Evolutionary conservation across 2,329 filamentous ascomycete genomes (phyloP).

Genomic region (Cercospora zeina): DNA sequence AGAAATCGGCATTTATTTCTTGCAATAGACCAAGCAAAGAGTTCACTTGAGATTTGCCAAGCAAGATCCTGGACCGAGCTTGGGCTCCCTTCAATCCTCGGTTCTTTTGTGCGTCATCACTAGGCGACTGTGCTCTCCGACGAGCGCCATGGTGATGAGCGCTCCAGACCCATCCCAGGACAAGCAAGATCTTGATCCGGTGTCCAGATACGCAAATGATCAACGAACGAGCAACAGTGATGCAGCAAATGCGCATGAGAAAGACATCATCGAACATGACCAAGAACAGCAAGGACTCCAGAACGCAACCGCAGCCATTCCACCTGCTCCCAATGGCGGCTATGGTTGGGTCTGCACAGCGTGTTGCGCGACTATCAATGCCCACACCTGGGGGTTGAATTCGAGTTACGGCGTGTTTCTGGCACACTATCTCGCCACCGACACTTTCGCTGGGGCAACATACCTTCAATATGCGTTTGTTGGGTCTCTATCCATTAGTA

Average conservation of each 20-base stretch:
- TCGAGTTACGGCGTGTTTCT: slow-evolving; percentile 69
- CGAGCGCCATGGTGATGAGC: neutral
- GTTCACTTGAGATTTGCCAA: slow-evolving; percentile 14
- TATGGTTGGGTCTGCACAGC: slow-evolving; percentile 60
- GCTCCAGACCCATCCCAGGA: slow-evolving; percentile 2
- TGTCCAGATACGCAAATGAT: neutral
- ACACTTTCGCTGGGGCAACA: slow-evolving; percentile 63
- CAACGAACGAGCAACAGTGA: neutral
- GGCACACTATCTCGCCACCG: slow-evolving; percentile 68
- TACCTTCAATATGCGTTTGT: slow-evolving; percentile 73
- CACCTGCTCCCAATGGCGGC: slow-evolving; percentile 52
- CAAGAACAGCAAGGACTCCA: neutral
- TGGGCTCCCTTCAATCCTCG: neutral
- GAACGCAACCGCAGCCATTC: neutral
- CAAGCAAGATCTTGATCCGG: neutral
- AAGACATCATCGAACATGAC: slow-evolving; percentile 4
- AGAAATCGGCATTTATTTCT: neutral
- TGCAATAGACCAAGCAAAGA: neutral
- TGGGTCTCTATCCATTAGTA: slow-evolving; percentile 68
- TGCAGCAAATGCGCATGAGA: neutral
- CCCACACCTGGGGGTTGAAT: slow-evolving; percentile 49
- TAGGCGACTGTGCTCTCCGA: neutral
- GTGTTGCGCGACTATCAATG: slow-evolving; percentile 48
- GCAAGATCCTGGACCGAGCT: slow-evolving; percentile 3
- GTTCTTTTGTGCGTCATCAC: neutral